Conservation (phyloP, 345 rosid species). For the Gossypium australe region DNA sequence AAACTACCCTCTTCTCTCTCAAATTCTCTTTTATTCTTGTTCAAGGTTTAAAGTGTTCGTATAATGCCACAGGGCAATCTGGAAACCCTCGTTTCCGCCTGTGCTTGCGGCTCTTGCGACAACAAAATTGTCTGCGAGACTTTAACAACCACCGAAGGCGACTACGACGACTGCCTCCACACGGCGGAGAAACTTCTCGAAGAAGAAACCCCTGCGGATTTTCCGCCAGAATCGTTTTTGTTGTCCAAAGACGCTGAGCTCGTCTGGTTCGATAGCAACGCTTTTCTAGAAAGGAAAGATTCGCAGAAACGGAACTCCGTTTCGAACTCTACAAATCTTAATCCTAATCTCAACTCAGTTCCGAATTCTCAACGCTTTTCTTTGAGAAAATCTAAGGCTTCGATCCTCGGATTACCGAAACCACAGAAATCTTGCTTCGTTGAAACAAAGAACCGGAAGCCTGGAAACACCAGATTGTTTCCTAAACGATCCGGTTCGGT, state of each 20-base stretch:
- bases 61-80: conserved; percentile 59
- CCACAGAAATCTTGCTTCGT: conserved; percentile 53
- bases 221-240: conserved; percentile 82
- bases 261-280: conserved; percentile 86
- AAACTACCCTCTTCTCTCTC: neutral
- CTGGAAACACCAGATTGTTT: conserved; percentile 43
- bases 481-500: conserved; percentile 44
- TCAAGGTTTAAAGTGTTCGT: neutral
- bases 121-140: conserved; percentile 66
- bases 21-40: neutral
- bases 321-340: conserved; percentile 25
- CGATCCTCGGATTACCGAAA: conserved; percentile 77
- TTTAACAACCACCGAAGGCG: conserved; percentile 16
- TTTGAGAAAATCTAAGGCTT: conserved; percentile 49
- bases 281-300: conserved; percentile 67
- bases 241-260: conserved; percentile 67
- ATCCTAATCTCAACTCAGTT: conserved; percentile 20
- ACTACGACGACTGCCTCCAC: neutral
- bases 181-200: conserved; percentile 10
- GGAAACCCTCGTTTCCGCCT: conserved; percentile 65
- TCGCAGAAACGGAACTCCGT: conserved; percentile 56
- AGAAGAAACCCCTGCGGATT: conserved; percentile 39
- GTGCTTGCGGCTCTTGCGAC: conserved; percentile 55
- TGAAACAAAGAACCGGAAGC: conserved; percentile 46
- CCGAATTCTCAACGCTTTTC: conserved; percentile 59